Conservation (phyloP, 2,329 filamentous ascomycete genomes). For the Calonectria honghensis region DNA sequence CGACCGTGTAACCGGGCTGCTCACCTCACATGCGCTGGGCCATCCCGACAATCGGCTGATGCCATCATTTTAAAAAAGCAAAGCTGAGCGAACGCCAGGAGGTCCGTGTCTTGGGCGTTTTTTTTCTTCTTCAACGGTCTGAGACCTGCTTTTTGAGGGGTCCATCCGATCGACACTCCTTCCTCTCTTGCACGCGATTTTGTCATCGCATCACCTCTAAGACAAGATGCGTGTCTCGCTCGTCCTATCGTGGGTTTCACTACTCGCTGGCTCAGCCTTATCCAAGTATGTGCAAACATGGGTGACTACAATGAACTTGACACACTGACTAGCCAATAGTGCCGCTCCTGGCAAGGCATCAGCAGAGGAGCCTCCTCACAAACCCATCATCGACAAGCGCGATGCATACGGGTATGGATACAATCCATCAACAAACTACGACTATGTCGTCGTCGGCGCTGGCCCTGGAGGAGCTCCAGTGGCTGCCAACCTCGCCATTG, state of each 20-base stretch:
- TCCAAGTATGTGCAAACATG: slow-evolving; percentile 22
- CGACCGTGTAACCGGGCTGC: not conserved
- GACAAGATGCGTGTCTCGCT: slow-evolving; percentile 45
- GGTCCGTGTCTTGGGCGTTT: slow-evolving; percentile 6
- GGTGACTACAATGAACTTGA: not conserved
- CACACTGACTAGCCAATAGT: slow-evolving; percentile 18
- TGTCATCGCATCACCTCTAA: not conserved
- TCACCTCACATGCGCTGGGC: not conserved
- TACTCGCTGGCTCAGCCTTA: slow-evolving; percentile 39
- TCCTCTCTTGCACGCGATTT: not conserved
- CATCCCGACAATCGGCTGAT: not conserved
- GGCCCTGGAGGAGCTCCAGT: slow-evolving; percentile 76
- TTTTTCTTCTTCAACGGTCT: not conserved
- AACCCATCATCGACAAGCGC: slow-evolving; percentile 16
- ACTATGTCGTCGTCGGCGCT: slow-evolving; percentile 79
- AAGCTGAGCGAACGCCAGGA: not conserved
- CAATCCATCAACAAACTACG: slow-evolving; percentile 56
- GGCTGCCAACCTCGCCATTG: slow-evolving; percentile 74
- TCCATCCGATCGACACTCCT: not conserved
- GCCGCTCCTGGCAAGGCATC: slow-evolving; percentile 5
- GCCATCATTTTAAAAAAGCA: not conserved
- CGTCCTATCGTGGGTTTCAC: slow-evolving; percentile 34
- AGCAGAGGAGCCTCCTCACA: not conserved
- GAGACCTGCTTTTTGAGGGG: not conserved
- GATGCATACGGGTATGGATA: not conserved